phyloP scores from a whole-genome alignment of 768 basidiomycete species.

The Lentinula boryana region DNA sequence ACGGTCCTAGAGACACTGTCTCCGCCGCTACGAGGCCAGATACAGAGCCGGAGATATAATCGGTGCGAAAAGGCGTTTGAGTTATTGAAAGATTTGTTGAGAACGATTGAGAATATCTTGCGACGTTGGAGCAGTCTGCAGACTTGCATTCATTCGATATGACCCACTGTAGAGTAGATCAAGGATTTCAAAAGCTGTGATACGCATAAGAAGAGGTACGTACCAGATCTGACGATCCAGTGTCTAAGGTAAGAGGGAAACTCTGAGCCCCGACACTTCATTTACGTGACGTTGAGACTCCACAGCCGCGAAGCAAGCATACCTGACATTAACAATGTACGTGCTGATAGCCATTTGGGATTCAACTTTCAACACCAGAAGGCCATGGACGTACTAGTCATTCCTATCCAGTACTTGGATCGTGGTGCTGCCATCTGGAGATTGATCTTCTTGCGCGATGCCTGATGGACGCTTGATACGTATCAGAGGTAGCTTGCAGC shows the following conservation, averaged over 20 bases:
- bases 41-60: slow-evolving; percentile 47
- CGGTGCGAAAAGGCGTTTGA: slow-evolving; percentile 31
- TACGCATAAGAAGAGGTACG: slow-evolving; percentile 9
- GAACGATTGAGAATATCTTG: slow-evolving; percentile 29
- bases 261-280: slow-evolving; percentile 35
- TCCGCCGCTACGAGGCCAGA: slow-evolving; percentile 42
- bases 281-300: not conserved
- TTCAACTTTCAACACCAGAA: not conserved
- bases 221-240: slow-evolving; percentile 55
- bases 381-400: not conserved
- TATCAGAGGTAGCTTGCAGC: not conserved
- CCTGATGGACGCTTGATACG: not conserved
- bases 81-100: slow-evolving; percentile 26
- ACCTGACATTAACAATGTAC: slow-evolving; percentile 8
- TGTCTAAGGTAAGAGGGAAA: slow-evolving; percentile 44
- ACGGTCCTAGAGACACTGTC: slow-evolving; percentile 36
- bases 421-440: not conserved
- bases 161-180: slow-evolving; percentile 35
- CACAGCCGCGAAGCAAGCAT: not conserved
- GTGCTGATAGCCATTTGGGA: not conserved
- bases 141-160: slow-evolving; percentile 38
- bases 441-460: too few relatives aligned
- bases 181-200: not conserved
- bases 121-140: slow-evolving; percentile 38
- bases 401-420: not conserved